Base-by-base conservation (phyloP, 176 grass and related monocot genomes). In the Hordeum marinum region DNA sequence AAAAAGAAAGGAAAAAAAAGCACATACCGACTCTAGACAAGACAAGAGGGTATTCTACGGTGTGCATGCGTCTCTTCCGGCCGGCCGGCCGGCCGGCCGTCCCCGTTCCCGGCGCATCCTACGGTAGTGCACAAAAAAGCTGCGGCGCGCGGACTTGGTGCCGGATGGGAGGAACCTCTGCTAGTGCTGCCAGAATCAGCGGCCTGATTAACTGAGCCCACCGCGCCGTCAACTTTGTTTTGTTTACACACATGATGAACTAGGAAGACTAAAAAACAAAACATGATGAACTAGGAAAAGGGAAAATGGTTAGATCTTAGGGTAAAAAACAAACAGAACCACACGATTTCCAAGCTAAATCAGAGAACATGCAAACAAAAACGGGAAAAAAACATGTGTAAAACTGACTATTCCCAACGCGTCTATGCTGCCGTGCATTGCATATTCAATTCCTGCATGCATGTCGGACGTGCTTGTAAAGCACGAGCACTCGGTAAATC, bases 151-250 rank as follows among this genome's bases (percentile, higher is more conserved):
- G 72, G 72, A 72, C 68, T 72, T 45, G 0, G 42, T 50, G 71
- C 71, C 31, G 72, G 43, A 52, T 75, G 36, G 36, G 11, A 70
- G 42, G 46, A 45, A 31, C 13, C 46, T 2, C 70, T 48, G 70
- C 40, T 72, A 72, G 71, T 74, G 72, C 25, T 45, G 72, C 72
- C 50, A 75, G 3, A 54, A 75, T 75, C 72, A 75, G 46, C 72
- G 72, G 72, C 72, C 26, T 75, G 45, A 75, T 75, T 15, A 74
- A 3, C 71, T 73, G 70, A 15, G 46, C 46, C 15, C 14, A 15
- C 46, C 46, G 13, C 46, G 46, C 46, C 46, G 15, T 17, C 46
- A 17, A 50, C 14, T 11, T 50, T 50, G n/a, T 50, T 50, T 50
- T 50, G 14, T 2, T 50, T 50, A 18, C 46, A 50, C 46, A 50